Evolutionary conservation across 495 filamentous ascomycete species (phyloP).

Genomic region (Penicillium cinerascens): DNA sequence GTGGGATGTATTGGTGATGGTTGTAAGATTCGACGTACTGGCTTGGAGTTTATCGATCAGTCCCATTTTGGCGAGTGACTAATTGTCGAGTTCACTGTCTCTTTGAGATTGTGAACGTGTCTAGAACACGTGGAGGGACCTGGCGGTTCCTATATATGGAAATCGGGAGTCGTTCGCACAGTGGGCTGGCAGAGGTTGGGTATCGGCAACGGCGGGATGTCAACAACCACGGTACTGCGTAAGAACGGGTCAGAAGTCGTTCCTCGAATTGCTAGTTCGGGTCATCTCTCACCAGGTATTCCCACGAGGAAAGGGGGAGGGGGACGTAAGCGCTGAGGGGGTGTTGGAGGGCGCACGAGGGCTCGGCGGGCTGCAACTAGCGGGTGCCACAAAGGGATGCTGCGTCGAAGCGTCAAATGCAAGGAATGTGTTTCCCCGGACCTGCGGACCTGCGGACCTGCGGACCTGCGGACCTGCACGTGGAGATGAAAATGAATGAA

Average conservation of each 20-base stretch:
- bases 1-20: not conserved
- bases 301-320: not conserved
- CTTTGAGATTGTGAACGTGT: not conserved
- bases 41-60: slow-evolving; percentile 56
- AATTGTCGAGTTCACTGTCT: not conserved
- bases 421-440: slow-evolving; percentile 18
- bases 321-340: not conserved
- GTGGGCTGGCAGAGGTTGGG: not conserved
- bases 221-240: not conserved
- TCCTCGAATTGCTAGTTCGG: not conserved
- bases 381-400: not conserved
- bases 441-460: not conserved
- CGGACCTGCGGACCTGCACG: not conserved
- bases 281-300: slow-evolving; percentile 3
- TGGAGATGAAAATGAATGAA: slow-evolving; percentile 10
- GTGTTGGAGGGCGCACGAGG: not conserved
- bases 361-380: not conserved
- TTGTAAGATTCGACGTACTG: slow-evolving; percentile 35
- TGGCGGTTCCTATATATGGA: not conserved
- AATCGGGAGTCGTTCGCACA: not conserved
- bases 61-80: slow-evolving; percentile 39
- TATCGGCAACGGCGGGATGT: slow-evolving; percentile 7
- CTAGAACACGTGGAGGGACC: not conserved
- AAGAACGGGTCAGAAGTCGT: not conserved
- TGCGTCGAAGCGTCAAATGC: not conserved